phyloP scores from a whole-genome alignment of 345 rosid genomes.

The Bretschneidera sinensis region DNA sequence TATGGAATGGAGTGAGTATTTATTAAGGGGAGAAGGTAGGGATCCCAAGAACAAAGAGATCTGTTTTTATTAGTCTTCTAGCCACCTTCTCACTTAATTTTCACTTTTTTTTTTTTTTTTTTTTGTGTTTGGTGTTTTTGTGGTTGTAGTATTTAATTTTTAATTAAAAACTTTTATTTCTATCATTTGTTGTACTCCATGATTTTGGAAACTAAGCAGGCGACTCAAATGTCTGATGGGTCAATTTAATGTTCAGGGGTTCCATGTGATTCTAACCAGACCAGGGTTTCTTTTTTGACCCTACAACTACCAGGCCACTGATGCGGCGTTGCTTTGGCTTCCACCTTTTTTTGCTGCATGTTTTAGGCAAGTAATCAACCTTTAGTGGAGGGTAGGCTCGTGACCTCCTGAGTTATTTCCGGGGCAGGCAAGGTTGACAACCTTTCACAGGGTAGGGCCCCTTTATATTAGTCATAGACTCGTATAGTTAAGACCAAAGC shows the following conservation, averaged over 20 bases:
- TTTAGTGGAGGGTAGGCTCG: slow-evolving; percentile 10
- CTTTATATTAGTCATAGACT: too few species aligned
- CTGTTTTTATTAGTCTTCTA: too few species aligned
- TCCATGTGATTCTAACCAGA: slow-evolving; percentile 30
- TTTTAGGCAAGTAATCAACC: slow-evolving; percentile 13
- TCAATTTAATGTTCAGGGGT: slow-evolving; percentile 17
- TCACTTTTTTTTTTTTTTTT: too few species aligned
- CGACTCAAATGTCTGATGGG: neutral
- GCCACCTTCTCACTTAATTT: neutral
- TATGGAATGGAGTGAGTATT: too few species aligned
- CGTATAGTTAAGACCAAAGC: too few species aligned
- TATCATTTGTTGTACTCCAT: too few species aligned
- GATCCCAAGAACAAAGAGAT: slow-evolving; percentile 28
- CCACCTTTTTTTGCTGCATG: slow-evolving; percentile 19
- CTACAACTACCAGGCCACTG: slow-evolving; percentile 5
- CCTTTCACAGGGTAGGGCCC: too few species aligned
- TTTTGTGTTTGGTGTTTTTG: neutral
- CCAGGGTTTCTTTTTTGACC: slow-evolving; percentile 16
- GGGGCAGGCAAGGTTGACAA: too few species aligned
- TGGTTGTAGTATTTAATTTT: too few species aligned
- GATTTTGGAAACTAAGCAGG: too few species aligned
- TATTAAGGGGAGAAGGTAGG: neutral
- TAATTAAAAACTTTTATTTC: too few species aligned
- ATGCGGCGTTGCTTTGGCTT: neutral
- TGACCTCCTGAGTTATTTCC: slow-evolving; percentile 10